Percentiles rank a stretch among this genome's conserved stretches.
Conservation (phyloP, 148 eudicot species). For the Pouteria glomerata region DNA sequence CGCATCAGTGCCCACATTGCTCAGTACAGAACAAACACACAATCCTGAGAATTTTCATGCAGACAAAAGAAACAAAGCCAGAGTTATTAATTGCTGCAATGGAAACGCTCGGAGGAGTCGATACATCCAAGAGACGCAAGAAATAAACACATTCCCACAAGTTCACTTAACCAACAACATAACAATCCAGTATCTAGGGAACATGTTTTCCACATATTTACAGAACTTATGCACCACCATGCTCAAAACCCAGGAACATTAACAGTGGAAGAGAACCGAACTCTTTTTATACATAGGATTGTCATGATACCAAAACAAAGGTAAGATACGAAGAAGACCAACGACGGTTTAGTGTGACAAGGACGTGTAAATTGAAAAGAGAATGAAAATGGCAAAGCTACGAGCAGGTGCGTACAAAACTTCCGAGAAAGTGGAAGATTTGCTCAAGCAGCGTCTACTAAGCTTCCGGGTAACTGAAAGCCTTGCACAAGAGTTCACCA, state of each 20-base stretch:
- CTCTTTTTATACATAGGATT: not conserved
- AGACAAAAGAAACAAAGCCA: too few species aligned
- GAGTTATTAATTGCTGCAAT: too few species aligned
- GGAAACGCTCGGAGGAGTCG: too few species aligned
- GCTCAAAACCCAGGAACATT: not conserved
- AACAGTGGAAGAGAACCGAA: conserved; percentile 2
- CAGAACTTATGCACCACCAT: not conserved
- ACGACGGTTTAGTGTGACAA: not conserved
- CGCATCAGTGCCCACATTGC: too few species aligned
- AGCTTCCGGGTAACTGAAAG: not conserved
- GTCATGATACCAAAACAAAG: not conserved
- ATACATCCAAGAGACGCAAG: not conserved
- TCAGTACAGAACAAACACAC: too few species aligned
- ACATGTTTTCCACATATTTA: not conserved
- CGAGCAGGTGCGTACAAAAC: conserved; percentile 17
- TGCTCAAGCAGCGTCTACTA: not conserved
- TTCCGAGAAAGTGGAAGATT: conserved; percentile 4
- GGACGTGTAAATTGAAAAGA: not conserved
- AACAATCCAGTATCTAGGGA: not conserved
- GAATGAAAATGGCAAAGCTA: not conserved
- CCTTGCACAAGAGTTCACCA: not conserved
- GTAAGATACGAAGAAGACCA: not conserved
- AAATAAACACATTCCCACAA: not conserved
- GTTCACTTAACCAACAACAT: not conserved
- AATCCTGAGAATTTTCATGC: too few species aligned